A percentile compares a stretch with the other conserved stretches of the same genome.
phyloP scores from a whole-genome alignment of 257 asterid genomes.

The Sherardia arvensis region DNA sequence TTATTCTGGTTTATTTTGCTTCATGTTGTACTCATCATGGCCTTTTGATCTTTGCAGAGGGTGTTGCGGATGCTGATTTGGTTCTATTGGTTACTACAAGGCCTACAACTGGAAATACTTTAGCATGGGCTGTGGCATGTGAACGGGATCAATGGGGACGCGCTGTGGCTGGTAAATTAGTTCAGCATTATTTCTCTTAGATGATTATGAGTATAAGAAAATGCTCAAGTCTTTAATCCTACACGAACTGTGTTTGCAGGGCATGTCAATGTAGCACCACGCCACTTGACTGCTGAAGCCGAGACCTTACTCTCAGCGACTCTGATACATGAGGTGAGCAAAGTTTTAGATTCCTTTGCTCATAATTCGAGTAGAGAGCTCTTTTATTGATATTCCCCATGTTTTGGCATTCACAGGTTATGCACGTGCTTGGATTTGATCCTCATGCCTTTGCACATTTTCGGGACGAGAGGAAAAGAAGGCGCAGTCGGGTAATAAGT shows the following conservation, averaged over 20 bases:
- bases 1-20: neutral
- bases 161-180: conserved; percentile 76
- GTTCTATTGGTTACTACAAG: conserved; percentile 94
- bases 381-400: conserved; percentile 4
- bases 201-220: neutral
- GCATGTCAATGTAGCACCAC: conserved; percentile 98
- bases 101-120: conserved; percentile 91
- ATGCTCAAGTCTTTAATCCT: neutral
- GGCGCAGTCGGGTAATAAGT: conserved; percentile 58
- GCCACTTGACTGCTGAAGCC: conserved; percentile 96
- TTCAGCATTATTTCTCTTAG: conserved; percentile 7
- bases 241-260: conserved; percentile 34
- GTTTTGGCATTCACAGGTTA: conserved; percentile 39
- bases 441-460: conserved; percentile 96
- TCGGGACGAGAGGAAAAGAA: conserved; percentile 87
- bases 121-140: conserved; percentile 99
- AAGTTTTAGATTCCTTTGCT: conserved; percentile 3
- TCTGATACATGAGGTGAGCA: conserved; percentile 72
- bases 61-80: conserved; percentile 83
- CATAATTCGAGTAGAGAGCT: neutral
- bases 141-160: conserved; percentile 99
- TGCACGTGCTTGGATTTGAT: conserved; percentile 96
- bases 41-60: conserved; percentile 41
- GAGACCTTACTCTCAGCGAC: conserved; percentile 92
- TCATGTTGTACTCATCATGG: neutral